Evolutionary conservation across 257 asterid genomes (phyloP), one percentile per base, ranked within the genome.

Genomic region (Anisodus acutangulus): DNA sequence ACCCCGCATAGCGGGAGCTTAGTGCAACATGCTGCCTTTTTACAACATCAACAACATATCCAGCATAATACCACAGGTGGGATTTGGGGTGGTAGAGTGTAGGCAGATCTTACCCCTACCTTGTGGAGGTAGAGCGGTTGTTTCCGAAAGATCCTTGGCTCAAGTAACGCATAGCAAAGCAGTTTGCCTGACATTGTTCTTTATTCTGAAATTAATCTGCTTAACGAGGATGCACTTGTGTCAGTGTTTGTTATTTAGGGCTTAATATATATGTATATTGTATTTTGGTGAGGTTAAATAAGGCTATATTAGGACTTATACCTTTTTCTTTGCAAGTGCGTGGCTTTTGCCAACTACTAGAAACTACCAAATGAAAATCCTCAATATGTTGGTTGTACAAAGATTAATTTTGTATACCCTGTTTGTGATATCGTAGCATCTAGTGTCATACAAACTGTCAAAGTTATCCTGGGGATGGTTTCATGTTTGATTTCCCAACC

Each of bases 401-500:
- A 49, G 19, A 26, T 76, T 53, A 26, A 26, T 76, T 51, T 74
- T 51, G 45, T 51, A 53, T 51, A 22, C 22, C 4, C 63, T 76
- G 63, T 26, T 51, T 22, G 45, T 19, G 63, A 11, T 51, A 13
- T 76, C 81, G 22, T 76, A 51, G 60, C 45, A 51, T 76, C 63
- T 51, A 76, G 0, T 6, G 45, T 41, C 4, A 41, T 51, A 26
- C 63, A 51, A 22, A 4, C 26, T 22, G 81, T 26, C 19, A 47
- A 72, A 47, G 62, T 51, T 76, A 51, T 22, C 58, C 22, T 2
- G 8, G 81, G 39, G 11, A 22, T 26, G 45, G 4, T 51, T 76
- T 76, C 81, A 12, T 51, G 63, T 22, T 47, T 76, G 63, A 76
- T 53, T 76, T 76, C 26, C 81, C 63, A 7, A 6, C 12, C 81